Base-by-base conservation (phyloP, 495 filamentous ascomycete species). In the Talaromyces stipitatus region DNA sequence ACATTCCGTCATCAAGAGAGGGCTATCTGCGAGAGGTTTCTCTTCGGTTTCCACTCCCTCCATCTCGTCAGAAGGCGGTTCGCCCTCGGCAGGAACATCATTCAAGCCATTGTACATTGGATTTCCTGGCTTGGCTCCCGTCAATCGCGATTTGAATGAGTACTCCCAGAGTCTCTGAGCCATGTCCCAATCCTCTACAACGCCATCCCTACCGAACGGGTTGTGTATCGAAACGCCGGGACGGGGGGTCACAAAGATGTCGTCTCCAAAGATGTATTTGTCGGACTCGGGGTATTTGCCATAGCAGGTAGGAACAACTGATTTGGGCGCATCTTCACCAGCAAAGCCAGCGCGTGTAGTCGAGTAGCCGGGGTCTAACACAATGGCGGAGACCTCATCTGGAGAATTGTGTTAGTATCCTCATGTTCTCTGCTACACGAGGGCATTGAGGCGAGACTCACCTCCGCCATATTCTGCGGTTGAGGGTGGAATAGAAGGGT, bases 311-410 rank as follows among this genome's bases (percentile, higher is more conserved):
- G 92, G 91, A 43, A 95, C 78, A 50, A 97, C 82, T 12, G 90
- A 90, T 78, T 97, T 98, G 56, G 94, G 94, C 3, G 88, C 84
- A 73, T 98, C 94, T 85, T 98, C 94, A 63, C 95, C 94, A 3
- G 94, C 94, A 68, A 96, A 97, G 60, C 94, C 94, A 56, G 92
- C 95, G 73, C 95, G 92, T 14, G 85, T 90, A 63, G 83, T 88
- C 46, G 86, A 89, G 74, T 88, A 96, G 41, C 95, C 94, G 3
- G 95, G 88, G 65, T 98, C 94, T 62, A 98, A 89, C 22, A 98
- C 89, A 65, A 98, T 89, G 24, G 94, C 94, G 14, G 91, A 94
- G 52, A 98, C 91, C 72, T 98, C 94, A 77, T 98, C 94, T 95
- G 60, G 48, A 54, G 24, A 32, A 48, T 50, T 11, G 23, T 24